These are phyloP conservation scores for Solanum chaucha DNA, from an alignment of 257 asterid species.

Conservation along the genomic window DNA sequence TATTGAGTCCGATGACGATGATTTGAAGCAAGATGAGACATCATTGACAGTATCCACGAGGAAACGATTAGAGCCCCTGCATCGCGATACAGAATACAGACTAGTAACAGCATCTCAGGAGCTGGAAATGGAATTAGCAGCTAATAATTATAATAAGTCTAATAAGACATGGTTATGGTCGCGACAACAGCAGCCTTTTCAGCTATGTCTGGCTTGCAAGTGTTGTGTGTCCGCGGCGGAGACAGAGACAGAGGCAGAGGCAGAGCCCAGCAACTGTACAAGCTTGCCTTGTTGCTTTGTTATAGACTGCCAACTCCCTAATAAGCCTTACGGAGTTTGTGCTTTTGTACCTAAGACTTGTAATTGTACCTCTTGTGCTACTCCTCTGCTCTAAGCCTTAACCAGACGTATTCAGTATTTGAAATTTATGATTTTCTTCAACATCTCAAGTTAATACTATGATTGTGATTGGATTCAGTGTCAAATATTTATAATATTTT, in stretches of 20 bases:
- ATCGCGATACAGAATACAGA: neutral
- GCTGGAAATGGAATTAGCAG: neutral
- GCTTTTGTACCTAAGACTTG: slow-evolving; percentile 16
- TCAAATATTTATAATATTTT: neutral
- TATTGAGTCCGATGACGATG: neutral
- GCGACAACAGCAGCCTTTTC: neutral
- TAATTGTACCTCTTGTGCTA: slow-evolving; percentile 5
- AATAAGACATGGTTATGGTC: neutral
- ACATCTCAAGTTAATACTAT: neutral
- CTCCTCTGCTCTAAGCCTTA: neutral
- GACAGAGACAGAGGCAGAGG: neutral
- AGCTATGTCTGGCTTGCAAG: neutral
- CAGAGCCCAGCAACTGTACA: neutral
- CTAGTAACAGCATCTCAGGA: neutral
- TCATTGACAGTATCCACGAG: neutral
- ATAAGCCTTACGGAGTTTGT: slow-evolving; percentile 17
- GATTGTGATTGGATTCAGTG: neutral
- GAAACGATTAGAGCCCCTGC: neutral
- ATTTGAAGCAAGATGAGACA: neutral
- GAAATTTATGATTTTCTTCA: neutral
- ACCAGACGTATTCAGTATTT: neutral
- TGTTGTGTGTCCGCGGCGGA: neutral
- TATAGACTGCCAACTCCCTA: slow-evolving; percentile 8
- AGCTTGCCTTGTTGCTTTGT: slow-evolving; percentile 13
- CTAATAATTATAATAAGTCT: neutral